phyloP scores from a whole-genome alignment of 1,139 yeast genomes.

The Meyerozyma guilliermondii region DNA sequence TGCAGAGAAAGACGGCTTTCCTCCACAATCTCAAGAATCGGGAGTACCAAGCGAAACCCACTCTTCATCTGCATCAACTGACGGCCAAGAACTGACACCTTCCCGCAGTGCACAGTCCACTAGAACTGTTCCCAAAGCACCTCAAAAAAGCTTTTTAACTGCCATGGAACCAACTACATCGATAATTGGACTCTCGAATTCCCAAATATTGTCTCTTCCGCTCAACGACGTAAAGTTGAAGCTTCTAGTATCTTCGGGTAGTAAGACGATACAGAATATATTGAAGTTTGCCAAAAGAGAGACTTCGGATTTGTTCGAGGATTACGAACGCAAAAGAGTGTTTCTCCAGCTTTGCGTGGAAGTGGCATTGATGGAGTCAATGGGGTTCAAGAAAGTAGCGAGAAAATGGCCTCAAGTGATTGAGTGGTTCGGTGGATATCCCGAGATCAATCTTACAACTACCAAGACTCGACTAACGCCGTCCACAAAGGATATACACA shows the following conservation, averaged over 20 bases:
- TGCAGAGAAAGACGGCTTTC: neutral
- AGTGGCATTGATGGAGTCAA: conserved; percentile 37
- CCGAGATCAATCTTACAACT: conserved; percentile 30
- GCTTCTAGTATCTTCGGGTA: conserved; percentile 28
- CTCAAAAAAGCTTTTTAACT: conserved; percentile 16
- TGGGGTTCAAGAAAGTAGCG: conserved; percentile 29
- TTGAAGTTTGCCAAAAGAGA: conserved; percentile 25
- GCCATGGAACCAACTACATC: conserved; percentile 33
- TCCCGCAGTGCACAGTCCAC: neutral
- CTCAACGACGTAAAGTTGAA: conserved; percentile 37
- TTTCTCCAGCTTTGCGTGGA: conserved; percentile 31
- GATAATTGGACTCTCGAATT: conserved; percentile 36
- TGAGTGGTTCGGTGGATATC: conserved; percentile 27
- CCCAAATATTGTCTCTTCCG: conserved; percentile 31
- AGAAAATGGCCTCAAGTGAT: conserved; percentile 23
- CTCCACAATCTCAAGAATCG: neutral
- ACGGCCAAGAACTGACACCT: neutral
- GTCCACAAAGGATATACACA: conserved; percentile 30
- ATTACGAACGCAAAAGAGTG: conserved; percentile 18
- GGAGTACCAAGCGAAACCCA: neutral
- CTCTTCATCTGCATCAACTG: neutral
- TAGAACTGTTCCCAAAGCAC: neutral
- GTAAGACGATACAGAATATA: conserved; percentile 28
- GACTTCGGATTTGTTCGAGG: conserved; percentile 23
- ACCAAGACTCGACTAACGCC: conserved; percentile 35